Percentiles rank a stretch among this genome's conserved stretches.
Evolutionary conservation across 1,284 basidiomycete genomes (phyloP).

Genomic region (Leccinum griseonigrum): DNA sequence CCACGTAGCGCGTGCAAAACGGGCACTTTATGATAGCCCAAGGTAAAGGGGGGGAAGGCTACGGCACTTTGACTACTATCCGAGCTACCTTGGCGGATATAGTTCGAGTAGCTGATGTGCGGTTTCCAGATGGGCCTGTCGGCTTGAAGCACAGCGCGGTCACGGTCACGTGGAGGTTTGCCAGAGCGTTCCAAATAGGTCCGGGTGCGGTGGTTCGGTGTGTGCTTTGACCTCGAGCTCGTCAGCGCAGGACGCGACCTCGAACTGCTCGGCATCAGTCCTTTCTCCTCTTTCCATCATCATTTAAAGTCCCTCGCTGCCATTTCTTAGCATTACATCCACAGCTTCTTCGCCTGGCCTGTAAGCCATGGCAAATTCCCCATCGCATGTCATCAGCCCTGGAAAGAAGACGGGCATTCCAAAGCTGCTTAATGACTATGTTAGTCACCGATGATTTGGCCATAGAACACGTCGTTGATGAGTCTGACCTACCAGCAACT

Average conservation of each 20-base stretch:
- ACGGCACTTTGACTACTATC: no score
- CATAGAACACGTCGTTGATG: slow-evolving; percentile 10
- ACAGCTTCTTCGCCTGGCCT: not conserved
- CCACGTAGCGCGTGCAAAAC: no score
- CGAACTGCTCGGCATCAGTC: slow-evolving; percentile 14
- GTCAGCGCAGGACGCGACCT: slow-evolving; percentile 42
- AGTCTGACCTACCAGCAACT: slow-evolving; percentile 65
- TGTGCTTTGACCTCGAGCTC: slow-evolving; percentile 21
- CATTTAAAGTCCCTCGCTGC: slow-evolving; percentile 7
- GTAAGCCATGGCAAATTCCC: slow-evolving; percentile 41
- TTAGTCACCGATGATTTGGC: slow-evolving; percentile 31
- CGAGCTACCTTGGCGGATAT: no score
- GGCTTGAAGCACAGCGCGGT: slow-evolving; percentile 8
- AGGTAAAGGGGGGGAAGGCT: no score
- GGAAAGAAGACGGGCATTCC: slow-evolving; percentile 36
- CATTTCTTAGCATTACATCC: not conserved
- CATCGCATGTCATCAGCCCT: slow-evolving; percentile 41
- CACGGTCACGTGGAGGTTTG: slow-evolving; percentile 27
- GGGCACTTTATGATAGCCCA: no score
- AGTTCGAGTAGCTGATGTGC: no score
- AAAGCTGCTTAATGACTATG: slow-evolving; percentile 61
- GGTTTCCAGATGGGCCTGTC: no score
- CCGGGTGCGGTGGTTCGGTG: slow-evolving; percentile 19
- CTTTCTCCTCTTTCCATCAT: slow-evolving; percentile 15
- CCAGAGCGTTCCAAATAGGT: slow-evolving; percentile 32